Percentiles rank a stretch among this genome's conserved stretches.
Conservation (phyloP, 192 early-diverging fungal genomes). For the Podila verticillata region DNA sequence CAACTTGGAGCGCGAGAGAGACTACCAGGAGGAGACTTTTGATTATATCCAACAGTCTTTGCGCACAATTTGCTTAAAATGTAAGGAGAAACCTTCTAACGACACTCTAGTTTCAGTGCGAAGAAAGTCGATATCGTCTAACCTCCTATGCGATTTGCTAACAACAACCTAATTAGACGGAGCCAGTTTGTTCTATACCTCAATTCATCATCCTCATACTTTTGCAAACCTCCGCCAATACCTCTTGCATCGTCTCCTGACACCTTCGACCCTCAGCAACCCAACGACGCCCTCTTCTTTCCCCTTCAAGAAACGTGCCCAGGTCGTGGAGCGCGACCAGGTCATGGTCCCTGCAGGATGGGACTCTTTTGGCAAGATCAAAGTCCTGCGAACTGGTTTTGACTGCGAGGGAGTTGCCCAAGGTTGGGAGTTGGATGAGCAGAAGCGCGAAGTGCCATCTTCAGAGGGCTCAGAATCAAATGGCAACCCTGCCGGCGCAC, state of each 20-base stretch:
- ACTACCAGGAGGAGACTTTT: constrained; percentile 92
- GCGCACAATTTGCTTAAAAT: constrained; percentile 90
- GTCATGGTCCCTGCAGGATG: constrained; percentile 93
- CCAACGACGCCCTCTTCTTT: constrained; percentile 49
- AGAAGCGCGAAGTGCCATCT: constrained; percentile 6
- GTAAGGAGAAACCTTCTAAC: constrained; percentile 53
- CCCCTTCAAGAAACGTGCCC: constrained; percentile 73
- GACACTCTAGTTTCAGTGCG: neutral
- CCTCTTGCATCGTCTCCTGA: constrained; percentile 78
- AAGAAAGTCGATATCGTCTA: neutral
- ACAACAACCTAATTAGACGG: constrained; percentile 70
- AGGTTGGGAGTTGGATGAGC: constrained; percentile 70
- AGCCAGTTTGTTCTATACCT: constrained; percentile 91
- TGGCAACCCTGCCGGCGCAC: constrained; percentile 57
- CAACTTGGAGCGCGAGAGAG: constrained; percentile 80
- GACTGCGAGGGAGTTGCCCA: constrained; percentile 68
- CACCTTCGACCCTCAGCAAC: constrained; percentile 32
- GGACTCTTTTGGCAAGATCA: constrained; percentile 93
- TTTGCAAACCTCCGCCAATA: constrained; percentile 82
- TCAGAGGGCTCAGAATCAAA: constrained; percentile 5
- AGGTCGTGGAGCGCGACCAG: constrained; percentile 88
- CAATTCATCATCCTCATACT: constrained; percentile 80
- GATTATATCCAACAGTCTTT: constrained; percentile 95
- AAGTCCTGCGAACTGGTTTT: constrained; percentile 77
- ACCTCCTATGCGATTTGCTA: no score